Percentiles rank a stretch among this genome's conserved stretches.
Conservation (phyloP, 768 basidiomycete species). For the Rhizopogon sp. region DNA sequence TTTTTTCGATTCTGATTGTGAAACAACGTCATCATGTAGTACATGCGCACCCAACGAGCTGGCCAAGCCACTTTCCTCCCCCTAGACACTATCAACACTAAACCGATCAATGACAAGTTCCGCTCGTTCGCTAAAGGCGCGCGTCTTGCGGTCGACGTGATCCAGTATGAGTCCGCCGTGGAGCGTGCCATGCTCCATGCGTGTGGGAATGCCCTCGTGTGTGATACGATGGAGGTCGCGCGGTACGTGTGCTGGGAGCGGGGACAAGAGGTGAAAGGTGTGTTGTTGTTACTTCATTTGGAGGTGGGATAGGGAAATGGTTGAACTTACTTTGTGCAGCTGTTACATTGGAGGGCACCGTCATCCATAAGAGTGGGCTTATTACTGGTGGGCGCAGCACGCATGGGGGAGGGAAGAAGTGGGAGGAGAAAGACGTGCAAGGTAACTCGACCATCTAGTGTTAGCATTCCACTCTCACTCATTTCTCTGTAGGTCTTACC, state of each 20-base stretch:
- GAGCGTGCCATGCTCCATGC: conserved; percentile 96
- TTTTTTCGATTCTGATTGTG: neutral
- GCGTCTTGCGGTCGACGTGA: conserved; percentile 80
- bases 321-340: conserved; percentile 33
- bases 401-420: conserved; percentile 74
- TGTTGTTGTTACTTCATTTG: conserved; percentile 12
- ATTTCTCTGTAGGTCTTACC: conserved; percentile 32
- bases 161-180: conserved; percentile 75
- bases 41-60: conserved; percentile 90
- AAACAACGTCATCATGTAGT: conserved; percentile 39
- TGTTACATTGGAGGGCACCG: conserved; percentile 92
- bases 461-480: conserved; percentile 8
- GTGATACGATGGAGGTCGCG: conserved; percentile 94
- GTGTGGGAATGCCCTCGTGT: conserved; percentile 92
- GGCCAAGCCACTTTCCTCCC: conserved; percentile 98
- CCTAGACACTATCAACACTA: conserved; percentile 94
- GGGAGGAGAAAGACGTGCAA: conserved; percentile 92
- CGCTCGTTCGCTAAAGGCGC: conserved; percentile 88
- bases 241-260: conserved; percentile 89
- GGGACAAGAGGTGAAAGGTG: conserved; percentile 95
- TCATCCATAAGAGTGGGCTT: conserved; percentile 95
- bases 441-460: conserved; percentile 38
- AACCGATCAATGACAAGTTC: conserved; percentile 91
- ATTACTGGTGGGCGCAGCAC: conserved; percentile 93
- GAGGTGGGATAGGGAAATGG: neutral